Evolutionary conservation across 2,329 filamentous ascomycete species (phyloP), one percentile per base, ranked within the genome.

Genomic region (Orbilia oligospora): DNA sequence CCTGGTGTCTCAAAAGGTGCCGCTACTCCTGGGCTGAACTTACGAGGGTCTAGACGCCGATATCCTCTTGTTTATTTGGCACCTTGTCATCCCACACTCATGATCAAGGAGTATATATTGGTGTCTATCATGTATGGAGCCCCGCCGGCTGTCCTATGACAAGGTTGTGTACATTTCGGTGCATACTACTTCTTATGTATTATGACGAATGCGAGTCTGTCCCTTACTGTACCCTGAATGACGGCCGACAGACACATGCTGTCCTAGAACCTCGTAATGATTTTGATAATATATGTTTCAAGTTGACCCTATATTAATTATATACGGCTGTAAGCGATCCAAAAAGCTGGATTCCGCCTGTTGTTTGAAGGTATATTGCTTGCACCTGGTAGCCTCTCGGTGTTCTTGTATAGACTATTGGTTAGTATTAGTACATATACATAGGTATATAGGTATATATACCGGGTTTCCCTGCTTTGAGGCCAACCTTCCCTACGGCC

Each of bases 371-470:
- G 66, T 58, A 77, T 22, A 22, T 67, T 63, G n/a, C 56, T 48
- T 33, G 30, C 56, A 49, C 33, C 20, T 41, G 30, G 30, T n/a
- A 30, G 18, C 55, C 22, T 70, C 65, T 65, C 67, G 66, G 36
- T 53, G 22, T 12, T 55, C 22, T 30, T 55, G 67, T 61, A n/a
- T 66, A 18, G 49, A 38, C 27, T 41, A 75, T 76, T 65, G 71
- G 56, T 46, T 33, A 12, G 48, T 44, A 20, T 22, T 30, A 6
- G 27, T 30, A 30, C 6, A 53, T 77, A 77, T 77, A 67, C 71
- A 77, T 77, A 68, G n/a, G n/a, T n/a, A n/a, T n/a, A n/a, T n/a
- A n/a, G 38, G 61, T 77, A 77, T 77, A 67, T 77, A 77, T 77
- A 68, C 67, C 18, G 41, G 67, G 67, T 71, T 77, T 68, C 51